These are phyloP conservation scores for Abrus precatorius DNA, from an alignment of 306 rosid genomes.

Conservation along the genomic window DNA sequence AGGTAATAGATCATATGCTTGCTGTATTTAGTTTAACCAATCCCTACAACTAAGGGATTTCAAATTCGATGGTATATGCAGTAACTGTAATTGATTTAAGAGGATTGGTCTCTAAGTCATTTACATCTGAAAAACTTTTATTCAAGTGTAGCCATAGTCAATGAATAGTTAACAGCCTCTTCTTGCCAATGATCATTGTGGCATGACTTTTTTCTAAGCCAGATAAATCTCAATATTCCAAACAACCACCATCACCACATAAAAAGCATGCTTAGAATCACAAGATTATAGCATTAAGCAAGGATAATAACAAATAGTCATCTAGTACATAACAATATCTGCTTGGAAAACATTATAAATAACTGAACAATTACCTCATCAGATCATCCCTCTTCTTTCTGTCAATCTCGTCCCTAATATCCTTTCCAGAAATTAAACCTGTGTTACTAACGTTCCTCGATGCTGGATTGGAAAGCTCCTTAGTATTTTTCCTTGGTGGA, in stretches of 20 bases:
- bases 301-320: slow-evolving; percentile 3
- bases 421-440: slow-evolving; percentile 82
- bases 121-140: slow-evolving; percentile 5
- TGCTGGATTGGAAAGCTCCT: slow-evolving; percentile 50
- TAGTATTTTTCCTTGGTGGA: slow-evolving; percentile 72
- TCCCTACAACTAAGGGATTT: slow-evolving; percentile 6
- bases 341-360: slow-evolving; percentile 6
- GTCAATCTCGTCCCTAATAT: slow-evolving; percentile 77
- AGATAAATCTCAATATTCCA: slow-evolving; percentile 17
- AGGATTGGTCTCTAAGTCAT: slow-evolving; percentile 22
- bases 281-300: slow-evolving; percentile 28
- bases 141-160: slow-evolving; percentile 13
- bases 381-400: slow-evolving; percentile 71
- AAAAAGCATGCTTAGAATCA: slow-evolving; percentile 24
- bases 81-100: neutral
- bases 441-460: slow-evolving; percentile 62
- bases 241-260: slow-evolving; percentile 30
- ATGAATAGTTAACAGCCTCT: neutral
- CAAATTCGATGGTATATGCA: neutral
- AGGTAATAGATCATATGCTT: neutral
- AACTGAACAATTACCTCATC: slow-evolving; percentile 63
- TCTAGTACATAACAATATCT: neutral
- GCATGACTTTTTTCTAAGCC: neutral
- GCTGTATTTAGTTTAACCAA: slow-evolving; percentile 4
- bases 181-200: slow-evolving; percentile 3